Evolutionary conservation across 2,329 filamentous ascomycete species (phyloP).

Genomic region (Diaporthe vexans): DNA sequence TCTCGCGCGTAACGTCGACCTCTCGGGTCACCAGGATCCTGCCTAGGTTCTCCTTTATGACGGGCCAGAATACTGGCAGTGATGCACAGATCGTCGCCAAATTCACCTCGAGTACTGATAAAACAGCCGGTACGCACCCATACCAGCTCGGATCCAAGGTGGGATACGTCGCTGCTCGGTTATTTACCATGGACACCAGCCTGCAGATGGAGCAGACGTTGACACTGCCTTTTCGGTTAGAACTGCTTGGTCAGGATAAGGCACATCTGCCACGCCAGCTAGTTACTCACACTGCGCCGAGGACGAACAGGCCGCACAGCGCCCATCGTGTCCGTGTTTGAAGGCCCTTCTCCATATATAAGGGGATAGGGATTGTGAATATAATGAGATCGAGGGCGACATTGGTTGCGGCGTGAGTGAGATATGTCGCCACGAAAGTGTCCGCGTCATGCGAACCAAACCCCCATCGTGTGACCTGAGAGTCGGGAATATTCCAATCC

Average conservation of each 20-base stretch:
- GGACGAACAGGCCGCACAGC: conserved; percentile 48
- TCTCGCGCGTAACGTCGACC: conserved; percentile 47
- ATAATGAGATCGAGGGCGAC: conserved; percentile 51
- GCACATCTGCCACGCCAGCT: background rate
- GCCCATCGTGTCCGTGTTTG: conserved; percentile 49
- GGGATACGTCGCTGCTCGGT: conserved; percentile 50
- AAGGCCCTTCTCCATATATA: conserved; percentile 47
- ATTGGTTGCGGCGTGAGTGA: conserved; percentile 50
- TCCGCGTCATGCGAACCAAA: conserved; percentile 49
- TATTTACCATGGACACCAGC: conserved; percentile 48
- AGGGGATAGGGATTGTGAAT: conserved; percentile 49
- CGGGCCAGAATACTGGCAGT: conserved; percentile 38
- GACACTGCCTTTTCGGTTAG: conserved; percentile 44
- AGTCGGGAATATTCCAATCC: conserved; percentile 43
- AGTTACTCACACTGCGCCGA: conserved; percentile 50
- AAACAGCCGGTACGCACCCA: conserved; percentile 50
- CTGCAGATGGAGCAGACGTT: conserved; percentile 51
- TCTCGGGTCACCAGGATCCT: conserved; percentile 55
- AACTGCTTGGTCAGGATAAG: too few relatives aligned
- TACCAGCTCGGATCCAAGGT: conserved; percentile 55
- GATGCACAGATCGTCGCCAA: conserved; percentile 36
- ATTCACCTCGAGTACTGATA: conserved; percentile 53
- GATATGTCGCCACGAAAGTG: conserved; percentile 48
- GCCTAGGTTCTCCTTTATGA: conserved; percentile 48
- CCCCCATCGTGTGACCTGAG: conserved; percentile 44